Evolutionary conservation across 2,329 filamentous ascomycete genomes (phyloP), one percentile per base, ranked within the genome.

Genomic region (Grosmannia clavigera): DNA sequence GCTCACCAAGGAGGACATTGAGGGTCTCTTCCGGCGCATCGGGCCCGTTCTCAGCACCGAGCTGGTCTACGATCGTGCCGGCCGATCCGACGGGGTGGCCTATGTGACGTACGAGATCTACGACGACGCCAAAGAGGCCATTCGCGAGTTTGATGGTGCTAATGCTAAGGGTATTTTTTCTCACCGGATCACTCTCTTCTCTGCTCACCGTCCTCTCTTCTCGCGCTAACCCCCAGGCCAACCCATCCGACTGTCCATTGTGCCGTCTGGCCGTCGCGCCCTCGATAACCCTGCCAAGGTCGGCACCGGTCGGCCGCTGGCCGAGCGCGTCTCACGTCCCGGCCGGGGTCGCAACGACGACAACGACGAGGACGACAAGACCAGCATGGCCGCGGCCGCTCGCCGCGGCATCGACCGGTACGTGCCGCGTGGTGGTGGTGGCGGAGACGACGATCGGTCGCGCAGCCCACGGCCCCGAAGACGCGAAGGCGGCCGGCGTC

Each of bases 51-150:
- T 75, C 29, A 83, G 82, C 64, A 78, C 94, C 40, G 81, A 86
- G 60, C 78, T 96, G 46, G 76, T 84, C 61, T 96, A 95, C 70
- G 92, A 96, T 72, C 87, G 91, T 66, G 88, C 90, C 62, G 92
- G 92, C 60, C 88, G 92, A 68, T 95, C 90, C 2, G 86, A 92
- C 68, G 92, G 92, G 60, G 80, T 86, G 46, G 92, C 91, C 7
- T 94, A 84, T 68, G 87, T 96, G 56, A 92, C 87, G 10, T 96
- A 95, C 73, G 81, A 85, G 65, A 78, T 76, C 60, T 75, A 81
- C 57, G 79, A 82, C 55, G 88, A 96, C 71, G 92, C 92, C 11
- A 76, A 80, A 66, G 78, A 81, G 54, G 92, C 92, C 2, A 81
- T 96, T 60, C 79, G 78, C 59, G 87, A 96, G 67, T 96, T 87